These are phyloP conservation scores for Platismatia glauca DNA, from an alignment of 495 filamentous ascomycete species.

Conservation along the genomic window DNA sequence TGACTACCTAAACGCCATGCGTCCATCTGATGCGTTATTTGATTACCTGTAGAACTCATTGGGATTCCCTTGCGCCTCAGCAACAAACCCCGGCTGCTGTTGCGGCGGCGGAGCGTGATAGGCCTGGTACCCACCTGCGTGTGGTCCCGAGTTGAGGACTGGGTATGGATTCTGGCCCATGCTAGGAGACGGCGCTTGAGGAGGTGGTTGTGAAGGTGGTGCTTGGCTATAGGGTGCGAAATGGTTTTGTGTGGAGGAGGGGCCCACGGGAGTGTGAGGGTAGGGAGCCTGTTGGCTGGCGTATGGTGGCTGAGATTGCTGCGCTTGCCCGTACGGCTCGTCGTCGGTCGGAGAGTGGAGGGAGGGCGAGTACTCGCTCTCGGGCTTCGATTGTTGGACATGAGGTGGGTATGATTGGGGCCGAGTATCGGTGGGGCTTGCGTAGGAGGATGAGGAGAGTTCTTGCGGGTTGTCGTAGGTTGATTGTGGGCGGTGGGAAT, in stretches of 20 bases:
- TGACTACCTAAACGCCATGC: not conserved
- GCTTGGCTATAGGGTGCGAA: slow-evolving; percentile 35
- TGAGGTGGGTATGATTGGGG: slow-evolving; percentile 36
- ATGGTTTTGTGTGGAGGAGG: slow-evolving; percentile 40
- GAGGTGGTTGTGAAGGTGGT: slow-evolving; percentile 42
- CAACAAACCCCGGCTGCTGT: slow-evolving; percentile 21
- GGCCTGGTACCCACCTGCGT: slow-evolving; percentile 40
- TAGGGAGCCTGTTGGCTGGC: slow-evolving; percentile 37
- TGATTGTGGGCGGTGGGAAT: slow-evolving; percentile 52
- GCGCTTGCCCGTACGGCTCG: slow-evolving; percentile 12
- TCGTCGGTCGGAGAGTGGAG: slow-evolving; percentile 51
- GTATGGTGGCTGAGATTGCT: slow-evolving; percentile 30
- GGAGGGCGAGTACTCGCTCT: slow-evolving; percentile 48
- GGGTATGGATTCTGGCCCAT: slow-evolving; percentile 39
- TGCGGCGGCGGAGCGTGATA: slow-evolving; percentile 38
- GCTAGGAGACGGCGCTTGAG: slow-evolving; percentile 34
- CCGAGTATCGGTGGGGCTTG: slow-evolving; percentile 59
- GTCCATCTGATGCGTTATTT: not conserved
- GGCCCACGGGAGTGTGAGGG: slow-evolving; percentile 23
- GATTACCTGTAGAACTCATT: slow-evolving; percentile 26
- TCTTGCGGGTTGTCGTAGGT: slow-evolving; percentile 75
- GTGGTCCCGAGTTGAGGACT: slow-evolving; percentile 30
- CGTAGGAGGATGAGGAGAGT: slow-evolving; percentile 74
- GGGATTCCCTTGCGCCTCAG: slow-evolving; percentile 21
- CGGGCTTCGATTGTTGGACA: slow-evolving; percentile 32